These are phyloP conservation scores for Avena insularis DNA, from an alignment of 176 grass and related monocot genomes.

Conservation along the genomic window DNA sequence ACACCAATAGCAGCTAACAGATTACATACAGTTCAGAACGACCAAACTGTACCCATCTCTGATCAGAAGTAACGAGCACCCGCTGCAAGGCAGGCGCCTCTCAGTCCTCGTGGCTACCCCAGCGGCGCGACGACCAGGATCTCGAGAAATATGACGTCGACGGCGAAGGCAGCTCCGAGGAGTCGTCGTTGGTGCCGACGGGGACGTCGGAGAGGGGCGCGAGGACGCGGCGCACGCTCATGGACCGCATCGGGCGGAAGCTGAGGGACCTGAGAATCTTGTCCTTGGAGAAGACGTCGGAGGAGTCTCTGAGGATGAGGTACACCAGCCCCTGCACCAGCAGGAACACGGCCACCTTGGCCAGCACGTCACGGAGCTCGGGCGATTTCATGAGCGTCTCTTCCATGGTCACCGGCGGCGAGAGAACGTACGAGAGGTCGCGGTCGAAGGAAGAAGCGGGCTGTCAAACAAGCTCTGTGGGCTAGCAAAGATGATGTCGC, in stretches of 20 bases:
- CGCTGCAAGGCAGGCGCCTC: background rate
- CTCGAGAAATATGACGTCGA: background rate
- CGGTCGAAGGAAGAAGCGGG: too few species aligned
- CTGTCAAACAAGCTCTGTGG: too few species aligned
- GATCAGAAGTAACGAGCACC: background rate
- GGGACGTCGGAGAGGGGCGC: conserved; percentile 76
- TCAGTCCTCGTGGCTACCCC: conserved; percentile 46
- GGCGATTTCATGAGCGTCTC: conserved; percentile 42
- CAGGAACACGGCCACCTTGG: conserved; percentile 68
- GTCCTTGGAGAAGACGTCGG: conserved; percentile 68
- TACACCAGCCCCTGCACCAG: conserved; percentile 73
- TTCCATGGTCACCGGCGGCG: conserved; percentile 50
- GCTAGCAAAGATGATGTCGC: background rate
- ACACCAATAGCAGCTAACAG: too few species aligned
- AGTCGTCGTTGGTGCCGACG: conserved; percentile 45
- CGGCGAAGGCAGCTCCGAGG: background rate
- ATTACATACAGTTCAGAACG: too few species aligned
- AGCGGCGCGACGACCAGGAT: background rate
- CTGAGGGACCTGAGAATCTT: conserved; percentile 54
- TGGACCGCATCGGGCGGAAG: conserved; percentile 67
- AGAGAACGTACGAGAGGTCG: too few species aligned
- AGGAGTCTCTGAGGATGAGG: conserved; percentile 77
- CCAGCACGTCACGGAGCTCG: conserved; percentile 57
- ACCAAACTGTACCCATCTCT: too few species aligned
- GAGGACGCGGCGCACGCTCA: conserved; percentile 63